Evolutionary conservation across 179 eudicot species (phyloP).

Genomic region (Beta macrorhiza): DNA sequence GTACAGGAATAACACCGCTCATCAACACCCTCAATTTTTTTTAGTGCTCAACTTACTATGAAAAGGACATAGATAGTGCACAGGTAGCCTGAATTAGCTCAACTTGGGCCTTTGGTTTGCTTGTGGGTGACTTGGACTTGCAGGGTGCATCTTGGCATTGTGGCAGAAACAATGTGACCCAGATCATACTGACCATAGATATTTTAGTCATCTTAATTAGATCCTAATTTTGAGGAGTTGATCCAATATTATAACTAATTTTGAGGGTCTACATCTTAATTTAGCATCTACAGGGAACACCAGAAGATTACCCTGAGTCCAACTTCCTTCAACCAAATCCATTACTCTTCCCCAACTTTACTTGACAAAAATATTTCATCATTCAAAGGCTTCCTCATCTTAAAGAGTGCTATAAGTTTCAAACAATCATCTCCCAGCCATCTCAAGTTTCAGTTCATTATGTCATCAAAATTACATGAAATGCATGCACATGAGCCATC

Average conservation of each 20-base stretch:
- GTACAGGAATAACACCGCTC: neutral
- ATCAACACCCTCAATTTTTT: neutral
- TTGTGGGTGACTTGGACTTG: neutral
- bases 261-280: neutral
- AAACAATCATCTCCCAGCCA: neutral
- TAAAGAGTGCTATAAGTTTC: neutral
- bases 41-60: neutral
- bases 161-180: neutral
- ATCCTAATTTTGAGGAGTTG: no score
- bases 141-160: neutral
- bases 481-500: neutral
- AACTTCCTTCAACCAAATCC: neutral
- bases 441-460: neutral
- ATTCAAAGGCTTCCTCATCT: neutral
- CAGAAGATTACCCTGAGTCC: neutral
- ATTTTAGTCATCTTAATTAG: neutral
- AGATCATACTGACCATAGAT: neutral
- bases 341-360: neutral
- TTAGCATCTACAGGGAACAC: neutral
- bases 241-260: no score
- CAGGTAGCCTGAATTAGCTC: neutral
- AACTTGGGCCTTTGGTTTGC: neutral
- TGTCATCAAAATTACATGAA: neutral
- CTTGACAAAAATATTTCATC: neutral
- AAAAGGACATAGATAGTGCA: neutral